Evolutionary conservation across 1,284 basidiomycete genomes (phyloP), one percentile per base, ranked within the genome.

Genomic region (Pseudozyma sp.): DNA sequence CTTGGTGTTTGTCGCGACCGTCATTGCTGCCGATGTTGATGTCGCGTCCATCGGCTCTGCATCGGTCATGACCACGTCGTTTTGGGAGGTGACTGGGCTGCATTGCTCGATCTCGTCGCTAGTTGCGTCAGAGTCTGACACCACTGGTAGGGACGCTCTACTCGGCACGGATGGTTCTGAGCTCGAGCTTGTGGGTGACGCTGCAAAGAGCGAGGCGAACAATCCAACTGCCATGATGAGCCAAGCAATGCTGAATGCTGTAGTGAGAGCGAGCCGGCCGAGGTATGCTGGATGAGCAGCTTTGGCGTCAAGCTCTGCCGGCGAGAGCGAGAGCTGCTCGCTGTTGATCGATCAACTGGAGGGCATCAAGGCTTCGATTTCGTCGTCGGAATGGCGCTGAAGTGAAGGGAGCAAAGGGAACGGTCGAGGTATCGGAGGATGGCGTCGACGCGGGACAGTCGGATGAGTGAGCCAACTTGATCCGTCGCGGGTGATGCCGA

Each of bases 171-270:
- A 9, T 34, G 49, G 6, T 1, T 34, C 46, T 13, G 63, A 14
- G 31, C 37, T 9, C 7, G 37, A 16, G 45, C 34, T 29, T 16
- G 58, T 47, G 6, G 62, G 49, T 0, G 68, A 49, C 10, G 39
- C 48, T 9, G 62, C 48, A 17, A 70, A 70, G 42, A 70, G 68
- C 61, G 68, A 61, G 10, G 68, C 68, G 17, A 70, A 70, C 40
- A 70, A 14, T 7, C 62, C 58, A 5, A 62, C 52, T 3, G 68
- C 58, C 68, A 66, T 70, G 43, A n/a, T 33, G 47, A 10, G 52
- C 19, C 34, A n/a, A 42, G 40, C 11, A 42, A 13, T 7, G 40
- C 43, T 34, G 16, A 46, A 29, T 46, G 42, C 49, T 35, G 48
- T 24, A 44, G 60, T 43, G 14, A 8, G 17, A 24, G 9, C 8